Evolutionary conservation across 148 eudicot genomes (phyloP), one percentile per base, ranked within the genome.

Genomic region (Linanthus parryae): DNA sequence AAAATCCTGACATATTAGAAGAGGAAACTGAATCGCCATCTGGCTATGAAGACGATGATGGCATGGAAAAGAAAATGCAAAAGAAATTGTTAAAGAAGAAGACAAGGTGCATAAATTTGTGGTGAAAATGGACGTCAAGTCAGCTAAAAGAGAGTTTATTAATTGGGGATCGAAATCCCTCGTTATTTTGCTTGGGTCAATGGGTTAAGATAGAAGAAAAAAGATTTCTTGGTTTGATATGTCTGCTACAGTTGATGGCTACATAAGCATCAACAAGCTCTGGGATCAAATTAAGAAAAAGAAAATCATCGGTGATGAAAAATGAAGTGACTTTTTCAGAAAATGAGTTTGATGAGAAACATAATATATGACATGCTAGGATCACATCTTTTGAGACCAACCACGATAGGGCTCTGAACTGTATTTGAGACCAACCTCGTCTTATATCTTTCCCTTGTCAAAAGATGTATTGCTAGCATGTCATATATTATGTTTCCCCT

Each of bases 141-240:
- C 17, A 50, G 30, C 54, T 16, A 83, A 67, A 71, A 61, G 71
- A 19, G 94, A 92, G 75, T 92, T 76, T 67, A 66, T 77, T 10
- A 88, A 82, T 14, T 92, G 99, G 99, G 94, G 87, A 53, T 92
- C 99, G 20, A 84, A 67, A 61, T 64, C 78, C 16, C 78, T 92
- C 9, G 67, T 77, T 37, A 76, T 74, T 30, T 88, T 92, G 56
- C 85, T 92, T 19, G 46, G 56, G 36, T 81, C 91, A 48, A 72
- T 92, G 65, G 90, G 90, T 17, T 73, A 62, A 62, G 96, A 88
- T 40, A 73, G 80, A 0, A 64, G 58, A 49, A 76, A 71, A 38
- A 54, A 72, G 54, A 67, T 63, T 40, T 64, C 94, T 57, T 94
- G 71, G 52, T 62, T 61, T 45, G 88, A 88, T 21, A 90, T 78